Conservation (phyloP, 768 basidiomycete species). For the Russula olivacea region DNA sequence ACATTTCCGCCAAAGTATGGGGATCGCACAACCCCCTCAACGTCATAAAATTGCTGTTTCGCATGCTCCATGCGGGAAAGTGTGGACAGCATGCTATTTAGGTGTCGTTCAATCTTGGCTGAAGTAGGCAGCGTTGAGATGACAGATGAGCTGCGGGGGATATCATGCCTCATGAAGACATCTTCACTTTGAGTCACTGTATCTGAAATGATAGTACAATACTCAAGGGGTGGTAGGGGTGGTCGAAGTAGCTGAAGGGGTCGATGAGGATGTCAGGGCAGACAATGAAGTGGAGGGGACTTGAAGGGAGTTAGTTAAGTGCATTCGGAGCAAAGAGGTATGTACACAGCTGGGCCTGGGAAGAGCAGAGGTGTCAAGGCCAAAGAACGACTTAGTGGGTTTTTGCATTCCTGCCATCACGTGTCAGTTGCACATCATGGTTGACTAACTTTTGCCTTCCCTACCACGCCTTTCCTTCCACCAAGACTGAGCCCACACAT, state of each 20-base stretch:
- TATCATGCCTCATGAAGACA: too few relatives aligned
- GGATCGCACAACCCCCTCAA: slow-evolving; percentile 82
- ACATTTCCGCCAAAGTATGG: slow-evolving; percentile 92
- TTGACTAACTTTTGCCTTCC: too few relatives aligned
- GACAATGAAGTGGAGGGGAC: background rate
- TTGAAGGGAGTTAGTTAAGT: background rate
- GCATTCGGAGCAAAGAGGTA: background rate
- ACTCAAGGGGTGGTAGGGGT: background rate
- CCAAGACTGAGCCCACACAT: too few relatives aligned
- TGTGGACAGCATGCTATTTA: slow-evolving; percentile 29
- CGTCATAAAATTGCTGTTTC: slow-evolving; percentile 79
- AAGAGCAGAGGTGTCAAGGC: background rate
- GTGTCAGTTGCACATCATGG: too few relatives aligned
- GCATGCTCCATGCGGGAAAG: slow-evolving; percentile 80
- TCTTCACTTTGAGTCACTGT: too few relatives aligned
- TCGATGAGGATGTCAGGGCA: background rate
- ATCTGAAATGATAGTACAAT: too few relatives aligned
- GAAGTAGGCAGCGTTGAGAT: background rate
- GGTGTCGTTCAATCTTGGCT: slow-evolving; percentile 51
- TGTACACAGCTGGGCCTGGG: background rate
- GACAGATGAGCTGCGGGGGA: background rate
- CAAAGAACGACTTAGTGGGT: too few relatives aligned
- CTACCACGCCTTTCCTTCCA: too few relatives aligned
- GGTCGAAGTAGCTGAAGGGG: background rate
- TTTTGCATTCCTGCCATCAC: too few relatives aligned